phyloP scores from a whole-genome alignment of 2,329 filamentous ascomycete species.

The Coleophoma cylindrospora region DNA sequence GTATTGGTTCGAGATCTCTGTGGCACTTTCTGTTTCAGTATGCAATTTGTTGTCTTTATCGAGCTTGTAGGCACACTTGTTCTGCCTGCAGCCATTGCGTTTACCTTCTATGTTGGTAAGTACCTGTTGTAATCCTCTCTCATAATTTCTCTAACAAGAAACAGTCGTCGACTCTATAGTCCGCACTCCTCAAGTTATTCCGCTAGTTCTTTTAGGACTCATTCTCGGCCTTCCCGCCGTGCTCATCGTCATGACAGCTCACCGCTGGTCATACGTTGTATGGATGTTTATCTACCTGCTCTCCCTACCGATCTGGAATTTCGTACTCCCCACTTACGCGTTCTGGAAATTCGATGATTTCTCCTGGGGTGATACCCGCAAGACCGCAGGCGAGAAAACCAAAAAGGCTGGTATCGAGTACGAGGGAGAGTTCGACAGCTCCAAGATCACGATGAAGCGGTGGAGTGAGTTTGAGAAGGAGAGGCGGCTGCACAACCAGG shows the following conservation, averaged over 20 bases:
- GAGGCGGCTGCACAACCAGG: constrained; percentile 29
- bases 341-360: constrained; percentile 99
- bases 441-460: constrained; percentile 98
- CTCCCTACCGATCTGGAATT: constrained; percentile 96
- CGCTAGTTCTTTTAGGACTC: constrained; percentile 79
- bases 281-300: constrained; percentile 98
- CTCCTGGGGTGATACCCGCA: constrained; percentile 96
- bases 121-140: constrained; percentile 16
- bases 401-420: constrained; percentile 84
- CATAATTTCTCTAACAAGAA: constrained; percentile 6
- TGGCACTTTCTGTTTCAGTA: constrained; percentile 98
- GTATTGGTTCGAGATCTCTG: constrained; percentile 93
- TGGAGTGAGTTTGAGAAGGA: constrained; percentile 94
- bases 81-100: constrained; percentile 90
- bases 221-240: constrained; percentile 92
- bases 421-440: constrained; percentile 96
- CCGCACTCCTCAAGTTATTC: constrained; percentile 76
- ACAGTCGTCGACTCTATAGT: constrained; percentile 83
- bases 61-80: constrained; percentile 93
- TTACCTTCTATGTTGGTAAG: constrained; percentile 93
- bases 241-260: constrained; percentile 88
- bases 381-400: constrained; percentile 85
- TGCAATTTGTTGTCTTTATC: constrained; percentile 98
- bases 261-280: constrained; percentile 83
- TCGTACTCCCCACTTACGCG: constrained; percentile 86